These are phyloP conservation scores for Aspergillus pseudonomiae DNA, from an alignment of 2,329 filamentous ascomycete genomes.

Conservation along the genomic window DNA sequence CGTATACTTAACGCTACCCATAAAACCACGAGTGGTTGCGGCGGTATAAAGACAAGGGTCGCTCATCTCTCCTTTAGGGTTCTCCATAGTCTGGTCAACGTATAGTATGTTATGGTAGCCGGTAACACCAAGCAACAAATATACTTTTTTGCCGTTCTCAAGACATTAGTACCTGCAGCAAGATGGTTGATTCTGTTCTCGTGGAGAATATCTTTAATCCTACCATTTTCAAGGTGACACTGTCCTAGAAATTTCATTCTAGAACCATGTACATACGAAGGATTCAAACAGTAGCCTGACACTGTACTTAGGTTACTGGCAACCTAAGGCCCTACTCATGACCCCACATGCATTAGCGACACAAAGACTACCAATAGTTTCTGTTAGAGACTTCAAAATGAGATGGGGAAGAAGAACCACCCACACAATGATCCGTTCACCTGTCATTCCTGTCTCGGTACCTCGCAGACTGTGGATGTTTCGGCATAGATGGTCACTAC, in stretches of 20 bases:
- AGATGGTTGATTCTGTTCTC: background rate
- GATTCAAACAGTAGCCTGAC: background rate
- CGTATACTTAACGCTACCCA: background rate
- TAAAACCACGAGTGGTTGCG: background rate
- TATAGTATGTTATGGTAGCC: background rate
- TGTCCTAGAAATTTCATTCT: background rate
- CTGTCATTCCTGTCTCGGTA: too few relatives aligned
- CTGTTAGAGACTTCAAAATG: too few relatives aligned
- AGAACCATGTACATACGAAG: background rate
- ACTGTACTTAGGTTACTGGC: background rate
- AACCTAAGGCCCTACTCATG: too few relatives aligned
- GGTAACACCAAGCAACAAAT: background rate
- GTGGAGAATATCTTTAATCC: background rate
- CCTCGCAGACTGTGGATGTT: too few relatives aligned
- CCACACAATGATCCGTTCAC: too few relatives aligned
- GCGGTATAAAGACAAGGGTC: background rate
- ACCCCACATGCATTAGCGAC: too few relatives aligned
- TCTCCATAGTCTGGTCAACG: background rate
- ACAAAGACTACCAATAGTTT: too few relatives aligned
- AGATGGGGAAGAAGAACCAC: too few relatives aligned
- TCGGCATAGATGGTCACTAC: too few relatives aligned
- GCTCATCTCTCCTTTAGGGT: background rate
- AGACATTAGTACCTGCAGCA: too few relatives aligned
- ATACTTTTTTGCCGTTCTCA: background rate
- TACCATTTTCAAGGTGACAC: background rate